Base-by-base conservation (phyloP, 768 basidiomycete genomes). In the Boletellus ananiceps region DNA sequence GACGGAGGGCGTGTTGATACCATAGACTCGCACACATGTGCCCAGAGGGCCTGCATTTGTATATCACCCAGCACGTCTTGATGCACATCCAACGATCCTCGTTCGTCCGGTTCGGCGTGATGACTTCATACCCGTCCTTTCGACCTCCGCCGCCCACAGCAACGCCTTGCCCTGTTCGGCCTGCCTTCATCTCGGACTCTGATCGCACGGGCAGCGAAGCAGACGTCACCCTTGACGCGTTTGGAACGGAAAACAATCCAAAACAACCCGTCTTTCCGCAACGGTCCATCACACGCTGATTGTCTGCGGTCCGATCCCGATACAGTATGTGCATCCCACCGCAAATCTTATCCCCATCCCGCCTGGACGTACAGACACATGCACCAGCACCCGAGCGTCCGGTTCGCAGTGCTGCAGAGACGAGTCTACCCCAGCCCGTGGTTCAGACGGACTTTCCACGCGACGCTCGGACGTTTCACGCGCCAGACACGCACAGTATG, bases 401-500 rank as follows among this genome's bases (percentile, higher is more conserved):
- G 19, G 19, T 19, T 19, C 19, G 19, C 19, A 19, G 19, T 19
- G 2, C 19, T 19, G 19, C 19, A 19, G 19, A 19, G 19, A 19
- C 19, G 19, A 19, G 19, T 3, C 19, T 3, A 3, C 3, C 19
- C 19, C 2, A 19, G 19, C 3, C 19, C 19, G 19, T 19, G 19
- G 19, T 19, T 2, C 19, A 7, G 2, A 25, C 23, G 23, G 23
- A 7, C 23, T 25, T 25, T 25, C 23, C 23, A 25, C 23, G 23
- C 62, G 61, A 53, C 59, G 2, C 18, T 55, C 60, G 62, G 57
- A 47, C 27, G 59, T 66, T 63, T 60, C 61, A 63, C 35, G 29
- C 15, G 23, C 19, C 19, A 19, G 19, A 19, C 19, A 19, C 19
- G 19, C 19, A 19, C 23, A 25, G 23, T 25, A 25, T 25, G 23